Base-by-base conservation (phyloP, 495 filamentous ascomycete genomes). In the Parmelia sp. region DNA sequence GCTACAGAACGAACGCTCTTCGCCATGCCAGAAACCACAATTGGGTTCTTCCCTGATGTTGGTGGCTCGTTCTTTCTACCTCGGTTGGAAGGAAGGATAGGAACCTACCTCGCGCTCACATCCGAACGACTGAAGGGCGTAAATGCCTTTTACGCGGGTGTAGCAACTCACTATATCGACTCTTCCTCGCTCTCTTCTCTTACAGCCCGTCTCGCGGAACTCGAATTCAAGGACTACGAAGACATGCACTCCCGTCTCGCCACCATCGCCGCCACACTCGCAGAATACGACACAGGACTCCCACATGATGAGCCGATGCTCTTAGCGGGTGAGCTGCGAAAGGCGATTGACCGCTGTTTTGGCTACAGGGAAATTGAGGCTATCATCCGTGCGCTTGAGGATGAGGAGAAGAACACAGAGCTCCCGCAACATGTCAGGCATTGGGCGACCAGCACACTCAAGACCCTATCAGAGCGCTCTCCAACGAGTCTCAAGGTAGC, bases 11-110 rank as follows among this genome's bases (percentile, higher is more conserved):
- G 87, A 62, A 98, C 95, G 10, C 74, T 92, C 25, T 96, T 98
- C 71, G 92, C 95, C 66, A 98, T 98, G 94, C 94, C 94, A 42
- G 94, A 98, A 79, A 98, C 94, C 4, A 92, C 81, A 12, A 98
- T 98, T 69, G 94, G 94, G 14, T 96, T 97, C 79, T 98, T 97
- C 79, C 94, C 95, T 36, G 94, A 98, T 70, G 95, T 98, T 39
- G 94, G 94, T 49, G 94, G 85, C 60, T 92, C 89, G 25, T 97
- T 97, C 80, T 97, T 97, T 81, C 80, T 98, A 31, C 90, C 94
- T 12, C 83, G 91, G 63, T 85, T 98, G 76, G 85, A 93, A 64
- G 94, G 94, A 56, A 74, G 83, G 60, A 71, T 90, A 49, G 94
- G 94, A 40, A 95, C 90, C 47, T 97, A 97, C 76, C 84, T 97